Evolutionary conservation across 805 yeast species (phyloP).

Genomic region (Candida chilensis): DNA sequence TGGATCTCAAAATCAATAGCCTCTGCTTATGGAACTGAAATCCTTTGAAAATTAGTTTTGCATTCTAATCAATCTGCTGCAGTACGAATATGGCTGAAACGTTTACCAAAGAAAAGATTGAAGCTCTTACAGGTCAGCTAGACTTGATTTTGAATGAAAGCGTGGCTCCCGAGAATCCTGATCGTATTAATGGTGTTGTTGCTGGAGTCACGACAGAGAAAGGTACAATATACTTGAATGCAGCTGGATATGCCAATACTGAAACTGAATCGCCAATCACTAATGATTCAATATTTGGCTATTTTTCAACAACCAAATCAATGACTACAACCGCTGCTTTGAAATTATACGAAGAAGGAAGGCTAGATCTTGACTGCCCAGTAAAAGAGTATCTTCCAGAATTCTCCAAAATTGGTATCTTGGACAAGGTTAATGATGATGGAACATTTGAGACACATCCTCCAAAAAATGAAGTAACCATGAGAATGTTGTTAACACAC

Average conservation of each 20-base stretch:
- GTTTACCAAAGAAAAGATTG: no score
- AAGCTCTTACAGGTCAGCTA: no score
- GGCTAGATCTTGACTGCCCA: slow-evolving; percentile 21
- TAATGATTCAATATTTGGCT: slow-evolving; percentile 6
- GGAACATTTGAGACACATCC: slow-evolving; percentile 14
- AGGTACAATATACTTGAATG: slow-evolving; percentile 13
- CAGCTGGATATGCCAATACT: slow-evolving; percentile 9
- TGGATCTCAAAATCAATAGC: no score
- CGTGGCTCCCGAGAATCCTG: neutral
- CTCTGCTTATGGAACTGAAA: no score
- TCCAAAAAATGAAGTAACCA: slow-evolving; percentile 15
- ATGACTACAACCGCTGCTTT: slow-evolving; percentile 25
- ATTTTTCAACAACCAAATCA: slow-evolving; percentile 21
- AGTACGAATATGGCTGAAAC: no score
- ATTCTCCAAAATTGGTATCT: slow-evolving; percentile 14
- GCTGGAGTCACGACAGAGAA: slow-evolving; percentile 17
- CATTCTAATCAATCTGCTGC: no score
- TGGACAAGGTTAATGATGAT: slow-evolving; percentile 14
- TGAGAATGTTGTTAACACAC: slow-evolving; percentile 18
- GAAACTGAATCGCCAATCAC: no score
- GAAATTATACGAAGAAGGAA: slow-evolving; percentile 19
- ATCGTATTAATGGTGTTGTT: slow-evolving; percentile 10
- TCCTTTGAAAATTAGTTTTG: no score
- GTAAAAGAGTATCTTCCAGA: slow-evolving; percentile 21
- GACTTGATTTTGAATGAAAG: no score